phyloP scores from a whole-genome alignment of 805 yeast genomes.

The Candida pseudoglaebosa region DNA sequence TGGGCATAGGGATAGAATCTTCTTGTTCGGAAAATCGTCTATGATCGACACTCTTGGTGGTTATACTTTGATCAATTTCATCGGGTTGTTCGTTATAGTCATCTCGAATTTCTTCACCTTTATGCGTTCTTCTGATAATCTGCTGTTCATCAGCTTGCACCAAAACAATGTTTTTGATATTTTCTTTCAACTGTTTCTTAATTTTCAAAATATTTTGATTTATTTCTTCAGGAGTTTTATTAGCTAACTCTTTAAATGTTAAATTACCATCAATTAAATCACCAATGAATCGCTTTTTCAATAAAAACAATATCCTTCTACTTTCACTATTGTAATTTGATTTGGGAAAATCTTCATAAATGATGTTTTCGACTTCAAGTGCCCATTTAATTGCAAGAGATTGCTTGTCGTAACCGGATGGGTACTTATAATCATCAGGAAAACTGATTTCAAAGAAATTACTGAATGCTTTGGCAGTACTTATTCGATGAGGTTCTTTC shows the following conservation, averaged over 20 bases:
- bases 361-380: constrained; percentile 46
- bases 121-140: constrained; percentile 73
- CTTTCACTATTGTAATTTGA: constrained; percentile 61
- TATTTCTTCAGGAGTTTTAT: constrained; percentile 69
- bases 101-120: constrained; percentile 59
- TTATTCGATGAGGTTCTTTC: constrained; percentile 38
- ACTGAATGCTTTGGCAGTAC: constrained; percentile 50
- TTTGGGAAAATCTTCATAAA: constrained; percentile 36
- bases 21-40: constrained; percentile 25
- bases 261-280: constrained; percentile 54
- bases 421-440: constrained; percentile 26
- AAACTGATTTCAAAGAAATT: constrained; percentile 41
- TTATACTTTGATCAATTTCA: constrained; percentile 23
- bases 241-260: constrained; percentile 55
- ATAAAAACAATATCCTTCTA: constrained; percentile 59
- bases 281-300: constrained; percentile 39
- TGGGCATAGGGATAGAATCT: constrained; percentile 2
- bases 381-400: constrained; percentile 45
- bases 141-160: constrained; percentile 53
- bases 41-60: constrained; percentile 34
- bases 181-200: constrained; percentile 9
- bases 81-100: constrained; percentile 20
- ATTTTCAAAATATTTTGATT: constrained; percentile 65
- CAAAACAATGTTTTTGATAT: constrained; percentile 33
- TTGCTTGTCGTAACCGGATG: constrained; percentile 21